These are phyloP conservation scores for Cystobasidium ongulense DNA, from an alignment of 768 basidiomycete species.

Conservation along the genomic window DNA sequence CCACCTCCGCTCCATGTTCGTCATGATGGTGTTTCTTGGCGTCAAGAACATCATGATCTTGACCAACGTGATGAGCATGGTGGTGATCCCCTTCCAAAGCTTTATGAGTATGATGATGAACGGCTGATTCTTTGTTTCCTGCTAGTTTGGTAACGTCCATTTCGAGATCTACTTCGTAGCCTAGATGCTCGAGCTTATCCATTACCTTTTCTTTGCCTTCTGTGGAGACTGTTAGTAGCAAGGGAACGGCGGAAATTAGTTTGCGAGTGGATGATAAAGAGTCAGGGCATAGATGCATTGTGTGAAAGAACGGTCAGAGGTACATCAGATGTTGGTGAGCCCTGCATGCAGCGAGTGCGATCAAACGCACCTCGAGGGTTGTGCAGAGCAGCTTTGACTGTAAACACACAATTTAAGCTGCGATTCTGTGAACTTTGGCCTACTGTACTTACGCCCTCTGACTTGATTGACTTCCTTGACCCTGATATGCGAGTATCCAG, in stretches of 20 bases:
- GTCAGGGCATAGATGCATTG: not conserved
- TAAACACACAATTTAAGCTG: not conserved
- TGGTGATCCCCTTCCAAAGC: slow-evolving; percentile 4
- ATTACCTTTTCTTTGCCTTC: slow-evolving; percentile 17
- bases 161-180: slow-evolving; percentile 6
- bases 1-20: not conserved
- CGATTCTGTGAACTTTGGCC: not conserved
- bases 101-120: slow-evolving; percentile 10
- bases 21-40: slow-evolving; percentile 5
- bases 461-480: slow-evolving; percentile 1
- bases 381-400: slow-evolving; percentile 1
- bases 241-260: not conserved
- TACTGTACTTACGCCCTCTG: not conserved
- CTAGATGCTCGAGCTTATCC: slow-evolving; percentile 24
- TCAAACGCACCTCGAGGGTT: not conserved
- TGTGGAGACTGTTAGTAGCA: not conserved
- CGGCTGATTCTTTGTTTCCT: not conserved
- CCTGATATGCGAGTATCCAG: not conserved
- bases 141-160: slow-evolving; percentile 4
- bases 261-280: not conserved
- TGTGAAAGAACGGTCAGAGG: too few species aligned
- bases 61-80: not conserved
- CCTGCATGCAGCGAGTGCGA: not conserved
- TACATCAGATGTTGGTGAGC: too few species aligned
- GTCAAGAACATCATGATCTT: not conserved